Conservation (phyloP, 2,329 filamentous ascomycete species). For the Fusarium tupiense region DNA sequence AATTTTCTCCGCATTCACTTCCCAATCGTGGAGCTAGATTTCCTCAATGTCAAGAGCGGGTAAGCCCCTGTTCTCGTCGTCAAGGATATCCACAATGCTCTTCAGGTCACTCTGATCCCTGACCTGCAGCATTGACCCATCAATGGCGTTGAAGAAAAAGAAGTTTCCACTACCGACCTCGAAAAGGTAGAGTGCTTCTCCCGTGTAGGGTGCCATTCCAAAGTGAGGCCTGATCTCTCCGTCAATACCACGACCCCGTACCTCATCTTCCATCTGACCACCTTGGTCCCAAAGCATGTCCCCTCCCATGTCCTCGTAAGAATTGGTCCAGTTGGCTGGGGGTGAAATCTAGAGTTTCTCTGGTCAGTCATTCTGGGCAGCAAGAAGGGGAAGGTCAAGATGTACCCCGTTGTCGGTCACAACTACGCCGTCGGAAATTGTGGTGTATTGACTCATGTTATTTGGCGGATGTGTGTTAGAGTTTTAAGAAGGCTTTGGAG, state of each 20-base stretch:
- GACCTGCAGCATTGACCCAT: background rate
- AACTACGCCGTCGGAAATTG: background rate
- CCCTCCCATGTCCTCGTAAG: background rate
- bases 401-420: background rate
- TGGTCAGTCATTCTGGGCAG: background rate
- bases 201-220: background rate
- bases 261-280: background rate
- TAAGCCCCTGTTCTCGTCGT: background rate
- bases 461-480: accelerated
- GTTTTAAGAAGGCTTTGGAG: accelerated
- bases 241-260: background rate
- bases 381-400: background rate
- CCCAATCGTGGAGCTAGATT: background rate
- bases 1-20: background rate
- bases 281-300: background rate
- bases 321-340: background rate
- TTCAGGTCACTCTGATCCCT: background rate
- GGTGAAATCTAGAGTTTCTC: background rate
- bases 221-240: background rate
- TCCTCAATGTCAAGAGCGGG: background rate
- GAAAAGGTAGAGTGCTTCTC: background rate
- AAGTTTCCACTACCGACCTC: background rate
- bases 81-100: background rate
- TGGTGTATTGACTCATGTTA: background rate
- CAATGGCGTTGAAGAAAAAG: background rate